Evolutionary conservation across 305 asterid genomes (phyloP), one percentile per base, ranked within the genome.

Genomic region (Rubia peregrina): DNA sequence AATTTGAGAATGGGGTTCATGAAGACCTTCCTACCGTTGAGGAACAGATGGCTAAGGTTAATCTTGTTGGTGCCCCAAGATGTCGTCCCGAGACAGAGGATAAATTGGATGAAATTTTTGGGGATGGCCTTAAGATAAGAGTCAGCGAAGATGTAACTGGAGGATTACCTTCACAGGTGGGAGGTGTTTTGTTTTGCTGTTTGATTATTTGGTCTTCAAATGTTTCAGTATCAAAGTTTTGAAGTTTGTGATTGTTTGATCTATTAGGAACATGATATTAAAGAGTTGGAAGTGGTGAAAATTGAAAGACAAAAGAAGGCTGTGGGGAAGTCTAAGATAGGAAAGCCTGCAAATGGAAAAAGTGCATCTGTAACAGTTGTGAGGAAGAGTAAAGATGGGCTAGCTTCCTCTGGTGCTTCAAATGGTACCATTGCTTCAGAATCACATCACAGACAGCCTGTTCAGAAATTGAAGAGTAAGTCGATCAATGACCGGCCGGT

Each of bases 381-480:
- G 19, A 78, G 79, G 77, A 87, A 84, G 84, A 79, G 77, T 75
- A 85, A 81, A 75, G 83, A 77, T 72, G 86, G 77, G n/a, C 85
- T 75, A 41, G 76, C 75, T 73, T 61, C 82, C 69, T 71, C 81
- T 19, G 82, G 65, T 69, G 81, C 77, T 69, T 77, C 91, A 55
- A 90, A 90, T 76, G 90, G 92, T 65, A 73, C 83, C 41, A 40
- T 36, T 61, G 78, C 83, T 73, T 77, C 78, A n/a, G 83, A 83
- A 33, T 77, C 87, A 59, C 82, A 21, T 71, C 57, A 75, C 33
- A 81, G 76, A 74, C 84, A 67, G 78, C 19, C 77, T 21, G 65
- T 71, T 68, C 82, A 76, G 12, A 76, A 64, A 75, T 73, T 74
- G 49, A 88, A 88, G 80, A 71, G 83, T 74, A 86, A 83, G 78